Conservation (phyloP, 2,329 filamentous ascomycete genomes). For the Beauveria scarabaeidicola region DNA sequence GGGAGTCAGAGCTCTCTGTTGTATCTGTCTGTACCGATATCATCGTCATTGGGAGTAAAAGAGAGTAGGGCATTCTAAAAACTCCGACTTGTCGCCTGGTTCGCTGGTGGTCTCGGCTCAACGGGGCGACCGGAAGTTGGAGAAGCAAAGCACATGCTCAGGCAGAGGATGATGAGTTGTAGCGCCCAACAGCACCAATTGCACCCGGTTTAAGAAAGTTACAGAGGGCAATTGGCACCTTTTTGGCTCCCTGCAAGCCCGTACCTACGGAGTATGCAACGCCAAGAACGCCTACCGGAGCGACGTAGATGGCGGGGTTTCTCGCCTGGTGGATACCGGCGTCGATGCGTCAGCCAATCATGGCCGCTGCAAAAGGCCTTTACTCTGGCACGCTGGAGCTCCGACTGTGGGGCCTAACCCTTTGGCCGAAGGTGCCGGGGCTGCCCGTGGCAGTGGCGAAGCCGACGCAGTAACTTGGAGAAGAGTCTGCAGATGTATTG, state of each 20-base stretch:
- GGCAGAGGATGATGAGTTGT: not conserved
- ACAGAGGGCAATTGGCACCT: not conserved
- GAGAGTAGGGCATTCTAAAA: not conserved
- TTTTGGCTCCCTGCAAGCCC: not conserved
- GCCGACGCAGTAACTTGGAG: not conserved
- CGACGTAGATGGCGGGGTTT: not conserved
- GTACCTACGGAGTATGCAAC: not conserved
- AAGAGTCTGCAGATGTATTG: no score
- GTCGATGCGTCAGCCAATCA: not conserved
- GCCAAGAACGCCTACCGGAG: not conserved
- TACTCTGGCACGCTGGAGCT: not conserved
- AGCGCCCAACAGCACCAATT: not conserved
- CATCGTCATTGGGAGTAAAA: not conserved
- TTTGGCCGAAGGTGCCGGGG: slow-evolving; percentile 10
- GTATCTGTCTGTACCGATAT: not conserved
- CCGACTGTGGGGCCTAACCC: not conserved
- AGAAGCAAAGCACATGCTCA: slow-evolving; percentile 9
- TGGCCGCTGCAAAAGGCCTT: not conserved
- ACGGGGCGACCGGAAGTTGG: slow-evolving; percentile 8
- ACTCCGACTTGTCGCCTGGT: not conserved
- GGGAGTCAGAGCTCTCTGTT: not conserved
- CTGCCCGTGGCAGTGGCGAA: not conserved
- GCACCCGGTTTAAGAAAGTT: not conserved
- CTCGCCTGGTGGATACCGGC: not conserved
- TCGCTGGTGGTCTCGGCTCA: slow-evolving; percentile 5